These are phyloP conservation scores for Akanthomyces muscarius DNA, from an alignment of 2,329 filamentous ascomycete species.

Conservation along the genomic window DNA sequence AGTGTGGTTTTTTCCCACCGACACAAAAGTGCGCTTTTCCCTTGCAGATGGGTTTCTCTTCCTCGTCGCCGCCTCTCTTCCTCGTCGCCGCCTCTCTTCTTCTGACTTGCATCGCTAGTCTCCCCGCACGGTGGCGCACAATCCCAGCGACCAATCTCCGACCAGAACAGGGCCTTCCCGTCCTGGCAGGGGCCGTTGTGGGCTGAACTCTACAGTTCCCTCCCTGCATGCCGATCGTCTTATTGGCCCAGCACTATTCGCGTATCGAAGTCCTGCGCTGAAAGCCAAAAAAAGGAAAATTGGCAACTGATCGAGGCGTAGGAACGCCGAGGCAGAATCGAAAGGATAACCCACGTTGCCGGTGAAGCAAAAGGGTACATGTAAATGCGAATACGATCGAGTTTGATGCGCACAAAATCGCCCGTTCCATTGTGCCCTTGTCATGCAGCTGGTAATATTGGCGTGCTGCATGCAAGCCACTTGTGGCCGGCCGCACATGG, in stretches of 20 bases:
- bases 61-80: neutral
- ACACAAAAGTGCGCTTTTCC: neutral
- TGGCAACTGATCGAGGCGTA: neutral
- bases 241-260: neutral
- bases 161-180: conserved; percentile 2
- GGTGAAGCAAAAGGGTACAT: neutral
- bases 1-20: neutral
- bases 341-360: neutral
- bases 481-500: neutral
- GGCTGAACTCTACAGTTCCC: conserved; percentile 1
- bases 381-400: neutral
- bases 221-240: neutral
- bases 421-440: neutral
- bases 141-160: conserved; percentile 11
- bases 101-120: neutral
- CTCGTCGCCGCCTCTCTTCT: neutral
- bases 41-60: neutral
- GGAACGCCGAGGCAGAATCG: neutral
- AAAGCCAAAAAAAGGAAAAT: neutral
- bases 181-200: conserved; percentile 2
- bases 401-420: neutral
- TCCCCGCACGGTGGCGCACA: conserved; percentile 11
- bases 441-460: conserved; percentile 1
- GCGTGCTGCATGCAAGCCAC: conserved; percentile 9
- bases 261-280: conserved; percentile 8